Conservation (phyloP, 805 yeast species). For the Candida easanensis region DNA sequence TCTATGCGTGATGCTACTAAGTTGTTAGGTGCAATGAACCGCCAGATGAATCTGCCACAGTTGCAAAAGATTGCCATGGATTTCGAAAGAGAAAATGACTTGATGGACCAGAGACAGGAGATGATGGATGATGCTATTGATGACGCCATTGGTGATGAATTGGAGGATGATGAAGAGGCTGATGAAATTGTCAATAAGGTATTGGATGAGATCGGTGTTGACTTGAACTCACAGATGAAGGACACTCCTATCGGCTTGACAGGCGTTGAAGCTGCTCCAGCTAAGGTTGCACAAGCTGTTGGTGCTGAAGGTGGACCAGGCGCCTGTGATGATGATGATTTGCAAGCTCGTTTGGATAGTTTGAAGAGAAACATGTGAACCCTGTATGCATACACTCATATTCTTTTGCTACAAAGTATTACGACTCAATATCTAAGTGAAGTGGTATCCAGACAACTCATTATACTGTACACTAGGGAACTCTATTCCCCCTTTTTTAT, state of each 20-base stretch:
- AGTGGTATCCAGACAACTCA: neutral
- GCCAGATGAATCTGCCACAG: constrained; percentile 87
- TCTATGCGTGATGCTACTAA: constrained; percentile 94
- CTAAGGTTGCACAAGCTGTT: constrained; percentile 50
- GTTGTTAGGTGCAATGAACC: constrained; percentile 81
- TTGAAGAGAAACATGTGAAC: constrained; percentile 49
- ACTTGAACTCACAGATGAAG: constrained; percentile 51
- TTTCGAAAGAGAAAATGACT: constrained; percentile 88
- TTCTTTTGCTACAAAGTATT: no score
- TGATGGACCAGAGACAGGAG: constrained; percentile 98
- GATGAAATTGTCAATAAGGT: constrained; percentile 91
- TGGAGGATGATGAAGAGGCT: constrained; percentile 83
- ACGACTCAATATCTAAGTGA: no score
- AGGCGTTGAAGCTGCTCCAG: constrained; percentile 24
- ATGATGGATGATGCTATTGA: constrained; percentile 98
- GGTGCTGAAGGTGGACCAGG: constrained; percentile 41
- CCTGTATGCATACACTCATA: no score
- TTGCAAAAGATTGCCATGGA: constrained; percentile 89
- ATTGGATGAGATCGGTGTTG: constrained; percentile 94
- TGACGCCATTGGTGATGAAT: constrained; percentile 91
- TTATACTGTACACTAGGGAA: neutral
- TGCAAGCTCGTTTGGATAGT: constrained; percentile 85
- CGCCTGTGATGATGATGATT: constrained; percentile 55
- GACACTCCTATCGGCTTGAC: constrained; percentile 41
- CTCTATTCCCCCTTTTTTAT: neutral